Conservation (phyloP, 2,329 filamentous ascomycete genomes). For the Teratosphaeria nubilosa region DNA sequence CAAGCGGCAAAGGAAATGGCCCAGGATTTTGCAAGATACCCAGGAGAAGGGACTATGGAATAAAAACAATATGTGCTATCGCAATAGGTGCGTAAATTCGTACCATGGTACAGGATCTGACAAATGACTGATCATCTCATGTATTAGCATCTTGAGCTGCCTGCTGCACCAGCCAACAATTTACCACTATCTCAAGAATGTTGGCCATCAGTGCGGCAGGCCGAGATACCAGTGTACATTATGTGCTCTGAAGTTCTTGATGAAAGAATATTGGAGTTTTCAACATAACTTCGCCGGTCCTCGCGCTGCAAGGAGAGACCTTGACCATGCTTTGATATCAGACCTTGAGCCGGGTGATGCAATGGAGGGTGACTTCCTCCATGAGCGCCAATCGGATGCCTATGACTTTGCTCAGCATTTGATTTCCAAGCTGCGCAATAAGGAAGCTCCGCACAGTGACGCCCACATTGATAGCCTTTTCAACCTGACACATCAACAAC, state of each 20-base stretch:
- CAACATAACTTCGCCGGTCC: not conserved
- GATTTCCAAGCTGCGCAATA: not conserved
- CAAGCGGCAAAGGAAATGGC: not conserved
- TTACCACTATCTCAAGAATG: not conserved
- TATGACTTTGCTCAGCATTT: not conserved
- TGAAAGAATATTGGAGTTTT: not conserved
- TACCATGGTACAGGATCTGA: not conserved
- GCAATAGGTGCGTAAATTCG: not conserved
- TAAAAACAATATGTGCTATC: not conserved
- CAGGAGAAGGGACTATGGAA: not conserved
- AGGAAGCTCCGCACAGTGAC: not conserved
- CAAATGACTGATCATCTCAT: not conserved
- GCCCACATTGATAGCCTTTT: not conserved
- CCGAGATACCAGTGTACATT: not conserved
- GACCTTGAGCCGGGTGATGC: not conserved
- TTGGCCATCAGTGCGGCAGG: not conserved
- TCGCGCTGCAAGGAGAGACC: not conserved
- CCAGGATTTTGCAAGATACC: not conserved
- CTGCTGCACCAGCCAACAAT: constrained; percentile 36
- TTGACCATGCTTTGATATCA: not conserved
- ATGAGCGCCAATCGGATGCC: not conserved
- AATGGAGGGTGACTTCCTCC: not conserved
- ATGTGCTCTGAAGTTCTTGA: not conserved
- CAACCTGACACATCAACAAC: not conserved
- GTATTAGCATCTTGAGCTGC: constrained; percentile 2